Conservation (phyloP, 441 rosid species). For the Eutrema salsugineum region DNA sequence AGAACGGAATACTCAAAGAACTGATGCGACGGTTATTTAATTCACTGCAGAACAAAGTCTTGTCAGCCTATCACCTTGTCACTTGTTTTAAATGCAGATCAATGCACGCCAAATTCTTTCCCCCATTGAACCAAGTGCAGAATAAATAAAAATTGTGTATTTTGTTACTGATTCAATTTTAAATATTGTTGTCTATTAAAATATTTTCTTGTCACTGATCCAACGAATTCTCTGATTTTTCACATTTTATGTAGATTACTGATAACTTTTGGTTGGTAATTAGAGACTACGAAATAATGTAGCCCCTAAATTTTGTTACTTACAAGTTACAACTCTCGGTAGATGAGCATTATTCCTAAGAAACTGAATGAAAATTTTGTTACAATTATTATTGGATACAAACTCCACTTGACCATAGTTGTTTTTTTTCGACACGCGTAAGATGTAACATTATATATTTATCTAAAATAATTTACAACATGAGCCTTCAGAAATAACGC, state of each 20-base stretch:
- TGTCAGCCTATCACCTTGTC: not conserved
- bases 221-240: not conserved
- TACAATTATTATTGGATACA: no score
- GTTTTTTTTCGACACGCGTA: not conserved
- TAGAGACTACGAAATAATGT: not conserved
- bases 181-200: no score
- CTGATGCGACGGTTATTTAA: not conserved
- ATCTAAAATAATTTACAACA: slow-evolving; percentile 12
- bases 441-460: not conserved
- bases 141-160: not conserved
- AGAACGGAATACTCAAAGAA: not conserved
- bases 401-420: not conserved
- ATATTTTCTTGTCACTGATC: no score
- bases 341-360: no score
- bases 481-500: not conserved
- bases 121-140: not conserved
- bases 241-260: not conserved
- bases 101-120: not conserved
- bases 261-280: not conserved
- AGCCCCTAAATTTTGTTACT: not conserved
- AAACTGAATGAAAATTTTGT: no score
- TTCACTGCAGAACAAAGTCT: not conserved
- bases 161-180: not conserved
- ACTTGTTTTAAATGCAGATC: not conserved
- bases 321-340: no score